These are phyloP conservation scores for Spathaspora sp. DNA, from an alignment of 1,139 yeast genomes.

Conservation along the genomic window DNA sequence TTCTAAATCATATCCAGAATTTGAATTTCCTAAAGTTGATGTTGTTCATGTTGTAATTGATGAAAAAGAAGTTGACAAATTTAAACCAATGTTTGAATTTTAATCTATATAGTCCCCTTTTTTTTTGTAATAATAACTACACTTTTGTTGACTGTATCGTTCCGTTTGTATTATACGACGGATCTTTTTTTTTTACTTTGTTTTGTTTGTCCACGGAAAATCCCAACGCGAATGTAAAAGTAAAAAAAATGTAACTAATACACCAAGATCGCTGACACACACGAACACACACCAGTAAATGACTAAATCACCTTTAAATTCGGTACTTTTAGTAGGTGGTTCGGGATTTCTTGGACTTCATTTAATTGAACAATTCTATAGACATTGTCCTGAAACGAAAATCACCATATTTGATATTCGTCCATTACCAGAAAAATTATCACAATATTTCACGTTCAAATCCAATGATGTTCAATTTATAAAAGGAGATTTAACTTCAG, in stretches of 20 bases:
- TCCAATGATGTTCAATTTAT: conserved; percentile 56
- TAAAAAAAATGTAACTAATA: neutral
- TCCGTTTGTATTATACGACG: too few species aligned
- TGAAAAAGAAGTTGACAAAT: conserved; percentile 25
- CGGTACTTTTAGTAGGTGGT: conserved; percentile 85
- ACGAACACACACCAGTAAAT: conserved; percentile 1
- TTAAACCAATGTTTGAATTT: conserved; percentile 29
- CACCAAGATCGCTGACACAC: neutral
- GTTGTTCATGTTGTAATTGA: conserved; percentile 23
- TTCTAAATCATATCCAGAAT: conserved; percentile 15
- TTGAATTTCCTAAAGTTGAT: conserved; percentile 32
- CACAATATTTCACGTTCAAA: conserved; percentile 74
- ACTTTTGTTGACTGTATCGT: neutral
- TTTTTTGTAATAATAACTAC: neutral
- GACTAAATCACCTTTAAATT: conserved; percentile 11
- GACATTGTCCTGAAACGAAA: conserved; percentile 62
- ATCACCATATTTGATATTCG: conserved; percentile 91
- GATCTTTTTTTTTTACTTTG: too few species aligned
- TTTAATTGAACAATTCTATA: conserved; percentile 79
- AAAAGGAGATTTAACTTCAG: conserved; percentile 83
- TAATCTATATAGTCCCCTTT: conserved; percentile 5
- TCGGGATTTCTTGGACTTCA: conserved; percentile 94
- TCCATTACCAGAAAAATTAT: conserved; percentile 70
- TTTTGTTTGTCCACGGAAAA: too few species aligned
- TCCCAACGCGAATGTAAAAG: too few species aligned